Evolutionary conservation across 768 basidiomycete genomes (phyloP).

Genomic region (Xanthoconium purpureum): DNA sequence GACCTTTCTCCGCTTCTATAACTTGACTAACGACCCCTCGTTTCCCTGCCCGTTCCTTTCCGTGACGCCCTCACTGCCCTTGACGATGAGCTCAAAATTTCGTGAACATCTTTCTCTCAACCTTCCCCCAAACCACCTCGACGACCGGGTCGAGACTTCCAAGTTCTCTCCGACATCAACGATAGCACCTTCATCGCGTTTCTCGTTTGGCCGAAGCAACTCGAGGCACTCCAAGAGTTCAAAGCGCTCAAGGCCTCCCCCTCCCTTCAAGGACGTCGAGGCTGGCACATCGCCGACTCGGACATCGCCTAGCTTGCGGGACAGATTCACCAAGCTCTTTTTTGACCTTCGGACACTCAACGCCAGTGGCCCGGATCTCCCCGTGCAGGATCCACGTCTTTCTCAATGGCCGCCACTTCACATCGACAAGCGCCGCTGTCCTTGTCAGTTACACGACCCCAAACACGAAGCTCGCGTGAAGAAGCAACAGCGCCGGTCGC

Average conservation of each 20-base stretch:
- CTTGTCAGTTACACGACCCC: conserved; percentile 24
- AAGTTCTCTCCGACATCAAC: conserved; percentile 47
- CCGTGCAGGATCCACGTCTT: conserved; percentile 21
- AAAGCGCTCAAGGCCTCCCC: background rate
- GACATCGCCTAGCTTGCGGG: conserved; percentile 24
- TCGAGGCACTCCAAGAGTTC: conserved; percentile 10
- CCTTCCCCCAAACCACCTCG: conserved; percentile 5
- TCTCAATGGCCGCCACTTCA: conserved; percentile 40
- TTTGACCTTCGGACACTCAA: conserved; percentile 35
- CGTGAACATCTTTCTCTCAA: conserved; percentile 30
- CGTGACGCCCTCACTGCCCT: background rate
- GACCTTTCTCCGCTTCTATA: background rate
- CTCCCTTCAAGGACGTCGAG: conserved; percentile 25
- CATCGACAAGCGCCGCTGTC: conserved; percentile 34
- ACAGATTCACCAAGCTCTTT: conserved; percentile 37
- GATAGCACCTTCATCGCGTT: conserved; percentile 27
- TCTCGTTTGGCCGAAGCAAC: conserved; percentile 21
- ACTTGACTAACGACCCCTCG: conserved; percentile 10
- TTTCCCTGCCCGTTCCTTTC: conserved; percentile 4
- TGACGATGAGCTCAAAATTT: conserved; percentile 30
- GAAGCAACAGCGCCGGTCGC: conserved; percentile 31
- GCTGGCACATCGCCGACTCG: conserved; percentile 12
- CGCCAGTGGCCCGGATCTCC: conserved; percentile 23
- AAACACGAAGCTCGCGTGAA: conserved; percentile 19
- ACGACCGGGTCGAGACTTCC: conserved; percentile 31